These are phyloP conservation scores for Dichomitus squalens DNA, from an alignment of 1,284 basidiomycete genomes.

Conservation along the genomic window DNA sequence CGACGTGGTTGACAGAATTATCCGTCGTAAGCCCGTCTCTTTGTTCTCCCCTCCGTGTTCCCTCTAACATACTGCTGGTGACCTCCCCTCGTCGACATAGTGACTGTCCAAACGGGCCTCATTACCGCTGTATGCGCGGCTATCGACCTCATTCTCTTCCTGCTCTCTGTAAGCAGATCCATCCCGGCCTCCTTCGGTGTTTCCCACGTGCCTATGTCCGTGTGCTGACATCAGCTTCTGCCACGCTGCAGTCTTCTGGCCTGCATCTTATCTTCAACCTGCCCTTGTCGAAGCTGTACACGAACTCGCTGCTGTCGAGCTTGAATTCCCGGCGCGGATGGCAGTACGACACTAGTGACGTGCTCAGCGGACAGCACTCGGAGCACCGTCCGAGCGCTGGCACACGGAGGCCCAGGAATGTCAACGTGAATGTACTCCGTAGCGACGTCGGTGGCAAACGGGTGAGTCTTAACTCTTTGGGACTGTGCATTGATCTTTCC, in stretches of 20 bases:
- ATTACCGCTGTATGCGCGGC: slow-evolving; percentile 31
- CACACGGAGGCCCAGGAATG: neutral
- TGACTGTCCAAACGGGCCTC: slow-evolving; percentile 42
- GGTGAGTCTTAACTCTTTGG: neutral
- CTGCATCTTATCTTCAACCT: slow-evolving; percentile 34
- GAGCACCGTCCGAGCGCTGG: neutral
- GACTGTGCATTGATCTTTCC: neutral
- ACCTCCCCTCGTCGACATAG: slow-evolving; percentile 20
- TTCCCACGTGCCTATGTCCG: neutral
- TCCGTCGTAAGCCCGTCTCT: slow-evolving; percentile 33
- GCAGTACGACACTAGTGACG: slow-evolving; percentile 25
- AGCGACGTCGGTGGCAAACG: neutral
- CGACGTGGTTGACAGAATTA: slow-evolving; percentile 33
- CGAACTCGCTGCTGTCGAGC: slow-evolving; percentile 34
- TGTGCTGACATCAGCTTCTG: neutral
- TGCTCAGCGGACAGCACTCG: neutral
- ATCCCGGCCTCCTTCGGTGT: neutral
- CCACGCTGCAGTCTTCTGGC: slow-evolving; percentile 22
- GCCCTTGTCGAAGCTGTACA: slow-evolving; percentile 33
- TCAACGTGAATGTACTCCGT: neutral
- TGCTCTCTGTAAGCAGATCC: slow-evolving; percentile 2
- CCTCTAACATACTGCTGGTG: too few relatives aligned
- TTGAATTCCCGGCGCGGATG: slow-evolving; percentile 33
- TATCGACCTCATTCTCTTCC: slow-evolving; percentile 8
- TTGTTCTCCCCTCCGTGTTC: neutral